Percentiles rank a stretch among this genome's conserved stretches.
Conservation (phyloP, 2,329 filamentous ascomycete species). For the Pseudocercospora vitis region DNA sequence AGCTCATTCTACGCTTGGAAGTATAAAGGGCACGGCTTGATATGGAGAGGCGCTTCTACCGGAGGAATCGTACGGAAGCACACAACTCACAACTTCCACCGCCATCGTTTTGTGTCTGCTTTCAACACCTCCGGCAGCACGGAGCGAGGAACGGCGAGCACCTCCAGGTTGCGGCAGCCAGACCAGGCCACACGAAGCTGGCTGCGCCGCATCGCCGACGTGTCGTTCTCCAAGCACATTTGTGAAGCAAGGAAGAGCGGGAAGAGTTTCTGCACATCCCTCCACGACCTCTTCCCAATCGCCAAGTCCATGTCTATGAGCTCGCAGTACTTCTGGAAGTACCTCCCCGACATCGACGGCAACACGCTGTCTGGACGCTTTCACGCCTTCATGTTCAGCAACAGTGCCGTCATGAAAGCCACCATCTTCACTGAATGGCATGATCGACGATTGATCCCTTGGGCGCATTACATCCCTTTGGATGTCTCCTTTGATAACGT, state of each 20-base stretch:
- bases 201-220: background rate
- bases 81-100: slow-evolving; percentile 69
- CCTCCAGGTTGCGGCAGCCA: background rate
- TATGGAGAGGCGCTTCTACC: slow-evolving; percentile 49
- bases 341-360: slow-evolving; percentile 74
- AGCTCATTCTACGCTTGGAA: too few relatives aligned
- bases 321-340: slow-evolving; percentile 51
- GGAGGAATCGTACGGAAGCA: slow-evolving; percentile 45
- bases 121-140: slow-evolving; percentile 58
- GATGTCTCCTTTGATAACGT: slow-evolving; percentile 71
- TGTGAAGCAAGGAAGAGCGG: too few relatives aligned
- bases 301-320: background rate
- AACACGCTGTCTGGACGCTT: slow-evolving; percentile 55
- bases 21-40: too few relatives aligned
- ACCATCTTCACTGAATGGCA: slow-evolving; percentile 84
- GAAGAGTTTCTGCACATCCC: background rate
- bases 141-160: background rate
- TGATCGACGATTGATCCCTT: slow-evolving; percentile 65
- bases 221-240: background rate
- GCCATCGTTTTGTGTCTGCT: slow-evolving; percentile 71
- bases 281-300: background rate
- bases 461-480: slow-evolving; percentile 81
- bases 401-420: slow-evolving; percentile 72
- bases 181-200: background rate
- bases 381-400: slow-evolving; percentile 48